Evolutionary conservation across 2,329 filamentous ascomycete genomes (phyloP).

Genomic region (Aspergillus tubingensis): DNA sequence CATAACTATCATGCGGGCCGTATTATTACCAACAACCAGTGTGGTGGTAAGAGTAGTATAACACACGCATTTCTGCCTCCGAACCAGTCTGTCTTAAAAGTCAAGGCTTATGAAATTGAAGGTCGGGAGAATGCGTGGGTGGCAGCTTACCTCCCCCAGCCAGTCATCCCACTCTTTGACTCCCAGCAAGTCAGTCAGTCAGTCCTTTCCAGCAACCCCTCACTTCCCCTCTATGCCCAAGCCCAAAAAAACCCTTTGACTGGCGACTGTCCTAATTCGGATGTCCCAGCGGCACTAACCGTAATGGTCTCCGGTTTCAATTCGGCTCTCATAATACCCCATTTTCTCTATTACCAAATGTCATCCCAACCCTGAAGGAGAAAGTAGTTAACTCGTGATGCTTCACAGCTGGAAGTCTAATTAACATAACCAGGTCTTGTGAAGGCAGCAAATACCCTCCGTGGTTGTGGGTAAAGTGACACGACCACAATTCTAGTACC

Average conservation of each 20-base stretch:
- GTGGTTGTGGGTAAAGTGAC: neutral
- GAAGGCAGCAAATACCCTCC: neutral
- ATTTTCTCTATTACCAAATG: neutral
- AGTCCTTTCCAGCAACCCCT: neutral
- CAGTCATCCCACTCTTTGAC: neutral
- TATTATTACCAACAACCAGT: neutral
- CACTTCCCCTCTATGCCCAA: constrained; percentile 1
- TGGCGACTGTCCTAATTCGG: neutral
- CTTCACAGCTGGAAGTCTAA: neutral
- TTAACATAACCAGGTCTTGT: neutral
- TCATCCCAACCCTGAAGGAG: neutral
- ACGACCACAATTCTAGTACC: neutral
- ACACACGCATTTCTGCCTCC: neutral
- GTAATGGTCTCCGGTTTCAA: neutral
- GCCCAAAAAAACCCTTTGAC: neutral
- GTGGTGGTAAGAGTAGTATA: neutral
- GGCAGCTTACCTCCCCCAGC: neutral
- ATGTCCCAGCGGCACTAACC: neutral
- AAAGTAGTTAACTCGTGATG: neutral
- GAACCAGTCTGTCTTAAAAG: neutral
- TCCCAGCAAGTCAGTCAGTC: neutral
- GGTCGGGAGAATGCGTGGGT: neutral
- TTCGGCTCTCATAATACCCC: neutral
- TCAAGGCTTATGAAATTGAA: neutral
- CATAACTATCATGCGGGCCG: neutral